phyloP scores from a whole-genome alignment of 768 basidiomycete species.

The Macrocybe gigantea region DNA sequence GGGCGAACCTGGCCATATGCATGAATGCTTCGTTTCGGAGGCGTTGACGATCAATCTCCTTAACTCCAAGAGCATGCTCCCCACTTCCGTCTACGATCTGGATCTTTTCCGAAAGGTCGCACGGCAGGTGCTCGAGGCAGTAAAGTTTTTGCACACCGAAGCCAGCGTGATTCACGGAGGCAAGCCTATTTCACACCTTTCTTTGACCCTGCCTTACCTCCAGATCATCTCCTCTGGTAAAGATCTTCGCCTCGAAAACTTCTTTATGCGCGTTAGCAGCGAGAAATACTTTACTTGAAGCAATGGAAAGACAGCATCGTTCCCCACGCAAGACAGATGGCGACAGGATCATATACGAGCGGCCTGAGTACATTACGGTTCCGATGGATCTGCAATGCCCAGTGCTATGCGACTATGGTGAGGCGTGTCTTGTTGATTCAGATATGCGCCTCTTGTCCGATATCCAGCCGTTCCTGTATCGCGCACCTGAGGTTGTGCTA shows the following conservation, averaged over 20 bases:
- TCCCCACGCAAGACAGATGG: conserved; percentile 9
- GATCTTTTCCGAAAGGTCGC: neutral
- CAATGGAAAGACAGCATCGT: conserved; percentile 7
- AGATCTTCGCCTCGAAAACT: conserved; percentile 12
- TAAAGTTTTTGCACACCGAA: conserved; percentile 10
- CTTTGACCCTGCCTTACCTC: too few relatives aligned
- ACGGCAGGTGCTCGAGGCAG: conserved; percentile 5
- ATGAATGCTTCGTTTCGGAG: conserved; percentile 3
- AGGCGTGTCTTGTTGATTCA: too few relatives aligned
- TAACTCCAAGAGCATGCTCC: neutral
- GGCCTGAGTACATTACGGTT: conserved; percentile 4
- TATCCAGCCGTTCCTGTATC: conserved; percentile 20
- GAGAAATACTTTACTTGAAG: conserved; percentile 2
- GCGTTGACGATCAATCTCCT: neutral
- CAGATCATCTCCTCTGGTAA: neutral
- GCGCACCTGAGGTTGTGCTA: conserved; percentile 24
- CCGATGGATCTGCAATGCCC: conserved; percentile 2
- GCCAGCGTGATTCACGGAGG: conserved; percentile 13
- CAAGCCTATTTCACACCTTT: neutral
- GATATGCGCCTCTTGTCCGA: conserved; percentile 4
- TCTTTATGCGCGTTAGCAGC: conserved; percentile 7
- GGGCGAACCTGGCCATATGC: neutral
- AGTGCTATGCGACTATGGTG: conserved; percentile 18
- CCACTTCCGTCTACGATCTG: neutral
- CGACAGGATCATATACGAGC: conserved; percentile 9